phyloP scores from a whole-genome alignment of 1,284 basidiomycete species.

The Mycena sp. region DNA sequence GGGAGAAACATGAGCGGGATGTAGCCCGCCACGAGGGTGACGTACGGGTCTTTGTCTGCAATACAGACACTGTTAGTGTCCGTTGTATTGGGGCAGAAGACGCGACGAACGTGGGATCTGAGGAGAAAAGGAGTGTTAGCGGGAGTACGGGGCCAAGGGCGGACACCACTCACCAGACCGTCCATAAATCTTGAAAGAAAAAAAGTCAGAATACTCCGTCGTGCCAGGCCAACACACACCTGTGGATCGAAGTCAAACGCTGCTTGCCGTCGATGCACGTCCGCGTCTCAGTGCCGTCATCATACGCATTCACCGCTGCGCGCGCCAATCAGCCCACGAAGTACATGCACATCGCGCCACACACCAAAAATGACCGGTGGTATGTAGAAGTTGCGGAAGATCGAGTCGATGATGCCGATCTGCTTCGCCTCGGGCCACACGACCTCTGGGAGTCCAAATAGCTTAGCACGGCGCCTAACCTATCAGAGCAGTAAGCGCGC shows the following conservation, averaged over 20 bases:
- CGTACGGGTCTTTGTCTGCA: constrained; percentile 65
- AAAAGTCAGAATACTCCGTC: not conserved
- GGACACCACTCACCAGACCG: constrained; percentile 56
- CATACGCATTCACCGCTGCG: constrained; percentile 54
- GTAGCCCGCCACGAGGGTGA: constrained; percentile 18
- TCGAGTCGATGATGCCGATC: constrained; percentile 73
- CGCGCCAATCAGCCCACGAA: not conserved
- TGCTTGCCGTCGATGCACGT: constrained; percentile 85
- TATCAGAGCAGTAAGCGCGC: constrained; percentile 10
- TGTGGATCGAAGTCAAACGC: constrained; percentile 75
- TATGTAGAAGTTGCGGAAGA: constrained; percentile 78
- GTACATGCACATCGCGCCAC: constrained; percentile 24
- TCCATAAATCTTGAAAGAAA: constrained; percentile 66
- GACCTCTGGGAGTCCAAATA: constrained; percentile 55
- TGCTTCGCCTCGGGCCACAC: constrained; percentile 79
- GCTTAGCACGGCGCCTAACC: too few species aligned
- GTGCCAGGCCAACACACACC: constrained; percentile 21
- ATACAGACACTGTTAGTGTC: too few species aligned
- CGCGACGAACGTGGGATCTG: constrained; percentile 63
- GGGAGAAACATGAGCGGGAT: not conserved
- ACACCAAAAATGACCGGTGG: constrained; percentile 79
- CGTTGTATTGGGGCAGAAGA: not conserved
- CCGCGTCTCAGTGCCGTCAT: constrained; percentile 69
- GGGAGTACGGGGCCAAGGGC: constrained; percentile 1
- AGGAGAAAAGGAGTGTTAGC: not conserved